Evolutionary conservation across 1,284 basidiomycete species (phyloP), one percentile per base, ranked within the genome.

Genomic region (Mrakiaceae sp.): DNA sequence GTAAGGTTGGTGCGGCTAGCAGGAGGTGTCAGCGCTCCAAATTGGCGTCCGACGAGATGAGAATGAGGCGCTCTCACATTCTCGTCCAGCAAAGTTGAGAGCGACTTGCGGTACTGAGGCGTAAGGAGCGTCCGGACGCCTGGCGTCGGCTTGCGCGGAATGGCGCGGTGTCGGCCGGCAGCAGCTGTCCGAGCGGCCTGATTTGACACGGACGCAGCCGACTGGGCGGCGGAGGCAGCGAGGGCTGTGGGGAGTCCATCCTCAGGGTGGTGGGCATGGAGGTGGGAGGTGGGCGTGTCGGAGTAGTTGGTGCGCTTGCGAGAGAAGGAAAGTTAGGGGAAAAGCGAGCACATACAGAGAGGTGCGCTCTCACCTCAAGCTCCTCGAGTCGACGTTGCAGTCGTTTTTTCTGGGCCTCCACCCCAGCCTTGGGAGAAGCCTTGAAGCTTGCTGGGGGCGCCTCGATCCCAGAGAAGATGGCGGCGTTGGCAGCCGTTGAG

Each of bases 381-480:
- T 58, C 57, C 9, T 58, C 57, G n/a, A 58, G 44, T 12, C 49
- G 47, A n/a, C 57, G n/a, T 27, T 58, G 47, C 16, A 58, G 57
- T 48, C 57, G 47, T 43, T 58, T 58, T 12, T 58, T 58, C 8
- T 27, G 14, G 11, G 57, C 57, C 43, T 58, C 57, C 4, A 58
- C 49, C 1, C 57, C 57, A 11, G 46, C 57, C 43, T 58, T 58
- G 11, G 57, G 49, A 4, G 43, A n/a, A 10, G 57, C 57, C 39
- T 47, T 58, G 44, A 27, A 27, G 27, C 27, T 27, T 27, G 44
- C 44, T 48, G 57, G 46, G 10, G 57, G 27, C 46, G 49, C 46
- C 16, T 58, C 57, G 10, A 58, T 47, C 8, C 57, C 57, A 8
- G 57, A 58, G 46, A 58, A 58, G 57, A 58, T 58, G 57, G 57